These are phyloP conservation scores for Logfia minima DNA, from an alignment of 129 eudicot genomes.

Conservation along the genomic window DNA sequence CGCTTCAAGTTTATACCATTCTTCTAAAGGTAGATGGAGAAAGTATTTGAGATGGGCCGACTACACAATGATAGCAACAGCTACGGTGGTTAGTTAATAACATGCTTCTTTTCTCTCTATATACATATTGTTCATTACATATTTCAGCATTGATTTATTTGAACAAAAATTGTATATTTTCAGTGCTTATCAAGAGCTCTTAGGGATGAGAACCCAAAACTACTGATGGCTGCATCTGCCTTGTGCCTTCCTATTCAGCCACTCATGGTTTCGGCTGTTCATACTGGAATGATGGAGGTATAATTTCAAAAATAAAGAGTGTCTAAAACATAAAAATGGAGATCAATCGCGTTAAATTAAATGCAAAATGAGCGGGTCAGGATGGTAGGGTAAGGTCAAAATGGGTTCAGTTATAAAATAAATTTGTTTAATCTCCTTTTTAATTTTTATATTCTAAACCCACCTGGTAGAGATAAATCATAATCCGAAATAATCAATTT, in stretches of 20 bases:
- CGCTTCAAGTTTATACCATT: conserved; percentile 88
- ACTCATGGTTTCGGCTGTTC: conserved; percentile 91
- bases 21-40: conserved; percentile 79
- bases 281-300: conserved; percentile 99
- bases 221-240: conserved; percentile 94
- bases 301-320: not conserved
- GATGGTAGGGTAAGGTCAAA: not conserved
- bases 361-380: not conserved
- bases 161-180: conserved; percentile 6
- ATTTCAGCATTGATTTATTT: not conserved
- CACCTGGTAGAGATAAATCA: not conserved
- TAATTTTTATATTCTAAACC: not conserved
- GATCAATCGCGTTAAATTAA: not conserved
- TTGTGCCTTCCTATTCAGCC: conserved; percentile 85
- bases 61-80: conserved; percentile 93
- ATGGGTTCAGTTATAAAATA: not conserved
- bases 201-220: conserved; percentile 77
- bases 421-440: not conserved
- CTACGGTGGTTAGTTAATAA: conserved; percentile 69
- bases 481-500: not conserved
- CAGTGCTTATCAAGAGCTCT: conserved; percentile 92
- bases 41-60: conserved; percentile 96
- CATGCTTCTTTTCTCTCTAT: not conserved
- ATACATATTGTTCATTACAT: not conserved
- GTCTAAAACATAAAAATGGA: not conserved